A percentile compares a stretch with the other conserved stretches of the same genome.
Conservation (phyloP, 176 grass and related monocot species). For the Calamus simplicifolius region DNA sequence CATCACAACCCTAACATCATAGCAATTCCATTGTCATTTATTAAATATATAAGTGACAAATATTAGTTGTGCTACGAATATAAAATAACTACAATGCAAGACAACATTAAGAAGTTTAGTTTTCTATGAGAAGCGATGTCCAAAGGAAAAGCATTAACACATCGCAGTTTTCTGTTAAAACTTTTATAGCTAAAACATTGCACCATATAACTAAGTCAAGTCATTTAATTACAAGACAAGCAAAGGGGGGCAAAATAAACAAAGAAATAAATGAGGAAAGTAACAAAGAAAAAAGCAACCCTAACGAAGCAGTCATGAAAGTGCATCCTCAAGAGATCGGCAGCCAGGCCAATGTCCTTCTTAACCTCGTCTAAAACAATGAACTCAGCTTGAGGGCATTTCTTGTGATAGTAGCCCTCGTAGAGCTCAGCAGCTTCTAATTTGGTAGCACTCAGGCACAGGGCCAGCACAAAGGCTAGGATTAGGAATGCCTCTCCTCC, state of each 20-base stretch:
- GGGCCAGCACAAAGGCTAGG: background rate
- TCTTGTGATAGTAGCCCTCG: slow-evolving; percentile 55
- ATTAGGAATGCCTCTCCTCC: background rate
- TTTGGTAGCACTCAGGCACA: slow-evolving; percentile 8
- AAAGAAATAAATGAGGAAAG: background rate
- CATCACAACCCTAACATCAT: slow-evolving; percentile 38
- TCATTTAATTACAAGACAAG: too few relatives aligned
- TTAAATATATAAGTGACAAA: too few relatives aligned
- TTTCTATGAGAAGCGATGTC: too few relatives aligned
- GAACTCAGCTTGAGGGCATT: slow-evolving; percentile 69
- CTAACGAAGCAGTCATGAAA: slow-evolving; percentile 87
- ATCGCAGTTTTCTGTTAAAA: too few relatives aligned
- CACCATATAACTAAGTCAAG: too few relatives aligned
- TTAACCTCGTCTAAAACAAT: slow-evolving; percentile 76
- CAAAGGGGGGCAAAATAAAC: too few relatives aligned
- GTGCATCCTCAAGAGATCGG: slow-evolving; percentile 57
- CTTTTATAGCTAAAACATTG: too few relatives aligned
- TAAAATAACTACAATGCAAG: too few relatives aligned
- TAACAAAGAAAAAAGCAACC: slow-evolving; percentile 14
- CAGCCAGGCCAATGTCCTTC: slow-evolving; percentile 58
- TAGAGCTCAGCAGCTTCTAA: slow-evolving; percentile 22
- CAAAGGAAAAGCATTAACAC: too few relatives aligned
- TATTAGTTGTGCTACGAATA: too few relatives aligned
- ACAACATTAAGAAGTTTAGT: too few relatives aligned
- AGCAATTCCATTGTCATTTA: too few relatives aligned